These are phyloP conservation scores for Porpolomopsis calyptriformis DNA, from an alignment of 768 basidiomycete genomes.

Conservation along the genomic window DNA sequence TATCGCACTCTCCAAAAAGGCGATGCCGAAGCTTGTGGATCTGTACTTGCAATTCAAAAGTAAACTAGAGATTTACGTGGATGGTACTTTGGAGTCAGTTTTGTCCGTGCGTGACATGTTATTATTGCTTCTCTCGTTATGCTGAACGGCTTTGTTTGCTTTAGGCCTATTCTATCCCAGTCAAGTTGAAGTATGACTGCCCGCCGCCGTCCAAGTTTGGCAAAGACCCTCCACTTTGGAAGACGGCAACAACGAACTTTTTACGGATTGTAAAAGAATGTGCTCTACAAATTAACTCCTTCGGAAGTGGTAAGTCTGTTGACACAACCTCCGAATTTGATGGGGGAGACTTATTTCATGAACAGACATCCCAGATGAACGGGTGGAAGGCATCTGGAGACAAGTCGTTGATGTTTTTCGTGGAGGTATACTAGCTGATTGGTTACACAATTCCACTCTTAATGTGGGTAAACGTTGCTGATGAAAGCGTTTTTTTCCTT, in stretches of 20 bases:
- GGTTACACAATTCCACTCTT: slow-evolving; percentile 36
- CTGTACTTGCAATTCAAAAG: slow-evolving; percentile 61
- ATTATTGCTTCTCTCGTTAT: background rate
- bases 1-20: slow-evolving; percentile 79
- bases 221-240: slow-evolving; percentile 85
- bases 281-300: slow-evolving; percentile 36
- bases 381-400: slow-evolving; percentile 76
- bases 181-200: slow-evolving; percentile 93
- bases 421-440: slow-evolving; percentile 77
- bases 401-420: slow-evolving; percentile 73
- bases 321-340: background rate
- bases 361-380: slow-evolving; percentile 47
- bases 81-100: slow-evolving; percentile 79
- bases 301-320: slow-evolving; percentile 34
- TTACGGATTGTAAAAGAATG: slow-evolving; percentile 64
- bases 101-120: slow-evolving; percentile 44
- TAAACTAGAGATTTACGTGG: slow-evolving; percentile 51
- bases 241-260: slow-evolving; percentile 80
- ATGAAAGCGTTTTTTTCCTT: background rate
- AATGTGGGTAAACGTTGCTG: background rate
- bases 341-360: background rate
- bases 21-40: slow-evolving; percentile 77
- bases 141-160: background rate
- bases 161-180: slow-evolving; percentile 80
- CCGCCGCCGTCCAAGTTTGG: slow-evolving; percentile 82